Evolutionary conservation across 495 filamentous ascomycete species (phyloP).

Genomic region (Aspergillus sclerotiicarbonarius): DNA sequence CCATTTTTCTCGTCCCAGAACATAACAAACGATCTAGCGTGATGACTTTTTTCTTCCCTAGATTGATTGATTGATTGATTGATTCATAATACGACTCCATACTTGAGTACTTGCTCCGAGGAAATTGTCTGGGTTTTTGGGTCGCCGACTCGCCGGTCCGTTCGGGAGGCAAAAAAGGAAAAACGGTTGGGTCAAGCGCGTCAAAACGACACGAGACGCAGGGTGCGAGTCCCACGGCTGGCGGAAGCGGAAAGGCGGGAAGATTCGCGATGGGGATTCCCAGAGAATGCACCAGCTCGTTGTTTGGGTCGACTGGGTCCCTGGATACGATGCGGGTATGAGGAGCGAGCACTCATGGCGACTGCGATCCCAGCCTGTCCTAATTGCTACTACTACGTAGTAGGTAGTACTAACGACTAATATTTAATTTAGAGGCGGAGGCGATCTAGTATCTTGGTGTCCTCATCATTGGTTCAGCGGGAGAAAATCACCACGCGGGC

Average conservation of each 20-base stretch:
- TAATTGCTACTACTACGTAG: background rate
- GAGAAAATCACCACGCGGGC: constrained; percentile 13
- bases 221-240: constrained; percentile 23
- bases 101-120: background rate
- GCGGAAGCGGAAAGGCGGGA: constrained; percentile 29
- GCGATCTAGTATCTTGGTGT: background rate
- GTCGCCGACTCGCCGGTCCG: constrained; percentile 29
- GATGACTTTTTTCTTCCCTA: too few species aligned
- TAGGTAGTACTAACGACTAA: too few species aligned
- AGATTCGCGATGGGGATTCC: constrained; percentile 26
- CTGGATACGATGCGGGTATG: constrained; percentile 11
- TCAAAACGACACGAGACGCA: constrained; percentile 26
- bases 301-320: constrained; percentile 23
- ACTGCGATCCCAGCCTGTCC: background rate
- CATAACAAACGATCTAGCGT: too few species aligned
- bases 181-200: constrained; percentile 28
- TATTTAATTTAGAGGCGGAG: background rate
- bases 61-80: background rate
- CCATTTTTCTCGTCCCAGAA: too few species aligned
- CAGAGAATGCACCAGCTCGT: constrained; percentile 16
- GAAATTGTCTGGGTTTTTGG: constrained; percentile 11
- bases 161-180: constrained; percentile 24
- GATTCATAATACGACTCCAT: background rate
- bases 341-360: background rate
- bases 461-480: constrained; percentile 6